A percentile compares a stretch with the other conserved stretches of the same genome.
phyloP scores from a whole-genome alignment of 2,329 filamentous ascomycete species.

The Laburnicola sp. region DNA sequence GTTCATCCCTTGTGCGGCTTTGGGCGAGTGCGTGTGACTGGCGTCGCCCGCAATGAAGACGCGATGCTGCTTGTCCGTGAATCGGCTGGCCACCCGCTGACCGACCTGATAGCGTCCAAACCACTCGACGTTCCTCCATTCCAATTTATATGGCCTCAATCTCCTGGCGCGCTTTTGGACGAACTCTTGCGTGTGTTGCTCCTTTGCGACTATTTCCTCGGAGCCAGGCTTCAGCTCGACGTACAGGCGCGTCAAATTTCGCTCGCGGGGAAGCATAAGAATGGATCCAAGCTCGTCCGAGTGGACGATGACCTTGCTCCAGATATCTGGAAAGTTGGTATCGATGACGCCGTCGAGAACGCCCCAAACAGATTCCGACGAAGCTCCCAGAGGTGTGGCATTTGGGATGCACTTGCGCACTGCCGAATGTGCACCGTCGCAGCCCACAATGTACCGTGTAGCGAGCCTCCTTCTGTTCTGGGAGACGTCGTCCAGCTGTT shows the following conservation, averaged over 20 bases:
- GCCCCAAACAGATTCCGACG: slow-evolving; percentile 66
- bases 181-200: slow-evolving; percentile 61
- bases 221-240: slow-evolving; percentile 50
- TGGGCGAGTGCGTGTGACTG: slow-evolving; percentile 49
- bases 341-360: slow-evolving; percentile 71
- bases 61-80: slow-evolving; percentile 46
- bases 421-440: slow-evolving; percentile 72
- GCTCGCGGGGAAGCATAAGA: slow-evolving; percentile 72
- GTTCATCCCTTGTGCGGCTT: slow-evolving; percentile 52
- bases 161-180: slow-evolving; percentile 66
- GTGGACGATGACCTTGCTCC: slow-evolving; percentile 72
- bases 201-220: slow-evolving; percentile 34
- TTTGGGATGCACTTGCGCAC: slow-evolving; percentile 65
- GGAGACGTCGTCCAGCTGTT: slow-evolving; percentile 37
- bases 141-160: slow-evolving; percentile 52
- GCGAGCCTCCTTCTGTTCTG: slow-evolving; percentile 51
- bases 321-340: slow-evolving; percentile 74
- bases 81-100: slow-evolving; percentile 52
- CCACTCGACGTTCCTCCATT: slow-evolving; percentile 54
- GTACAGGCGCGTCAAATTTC: slow-evolving; percentile 69
- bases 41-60: slow-evolving; percentile 57
- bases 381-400: slow-evolving; percentile 52
- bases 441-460: slow-evolving; percentile 69
- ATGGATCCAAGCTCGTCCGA: slow-evolving; percentile 69
- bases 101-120: slow-evolving; percentile 57